phyloP scores from a whole-genome alignment of 108 stramenopile species.

The Cyclotella kingstonii region DNA sequence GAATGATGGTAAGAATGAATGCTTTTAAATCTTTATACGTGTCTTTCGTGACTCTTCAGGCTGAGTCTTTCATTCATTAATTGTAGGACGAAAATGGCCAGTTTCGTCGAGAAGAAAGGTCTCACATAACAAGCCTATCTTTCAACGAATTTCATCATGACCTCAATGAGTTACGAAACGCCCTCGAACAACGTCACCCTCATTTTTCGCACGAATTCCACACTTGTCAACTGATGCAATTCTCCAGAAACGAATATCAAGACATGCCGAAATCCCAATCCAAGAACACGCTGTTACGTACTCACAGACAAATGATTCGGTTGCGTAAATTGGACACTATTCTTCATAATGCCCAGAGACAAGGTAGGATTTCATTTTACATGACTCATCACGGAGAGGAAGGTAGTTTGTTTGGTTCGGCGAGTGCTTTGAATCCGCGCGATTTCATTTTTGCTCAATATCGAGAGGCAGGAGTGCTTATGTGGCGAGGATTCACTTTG shows the following conservation, averaged over 20 bases:
- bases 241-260: conserved; percentile 42
- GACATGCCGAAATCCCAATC: conserved; percentile 47
- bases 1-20: conserved; percentile 71
- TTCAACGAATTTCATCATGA: conserved; percentile 2
- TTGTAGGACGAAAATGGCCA: conserved; percentile 69
- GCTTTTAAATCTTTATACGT: background rate
- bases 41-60: conserved; percentile 3
- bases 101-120: conserved; percentile 57
- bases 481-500: conserved; percentile 98
- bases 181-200: conserved; percentile 42
- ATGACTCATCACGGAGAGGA: conserved; percentile 94
- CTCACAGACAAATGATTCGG: conserved; percentile 86
- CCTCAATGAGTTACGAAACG: conserved; percentile 39
- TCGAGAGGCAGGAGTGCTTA: conserved; percentile 91
- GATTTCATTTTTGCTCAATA: conserved; percentile 96
- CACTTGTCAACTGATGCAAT: conserved; percentile 34
- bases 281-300: conserved; percentile 62
- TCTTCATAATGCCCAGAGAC: conserved; percentile 95
- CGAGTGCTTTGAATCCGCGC: conserved; percentile 72
- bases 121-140: background rate
- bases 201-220: conserved; percentile 44
- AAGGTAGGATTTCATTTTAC: conserved; percentile 95
- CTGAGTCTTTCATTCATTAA: background rate
- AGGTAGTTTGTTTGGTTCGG: conserved; percentile 89
- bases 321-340: conserved; percentile 93